Evolutionary conservation across 1,139 yeast genomes (phyloP), one percentile per base, ranked within the genome.

Genomic region (Protomyces macrosporus): DNA sequence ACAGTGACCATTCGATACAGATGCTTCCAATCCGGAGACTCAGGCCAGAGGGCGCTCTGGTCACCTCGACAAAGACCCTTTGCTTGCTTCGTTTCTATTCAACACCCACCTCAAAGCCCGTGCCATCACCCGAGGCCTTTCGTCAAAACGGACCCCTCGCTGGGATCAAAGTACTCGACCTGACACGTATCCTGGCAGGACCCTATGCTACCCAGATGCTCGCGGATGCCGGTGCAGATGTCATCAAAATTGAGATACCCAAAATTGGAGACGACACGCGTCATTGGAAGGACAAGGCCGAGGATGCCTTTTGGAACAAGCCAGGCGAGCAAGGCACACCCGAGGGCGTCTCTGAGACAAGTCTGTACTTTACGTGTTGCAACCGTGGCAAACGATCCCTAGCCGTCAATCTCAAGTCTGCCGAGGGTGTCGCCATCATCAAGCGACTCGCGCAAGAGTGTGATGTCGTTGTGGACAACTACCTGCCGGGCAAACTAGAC

Each of bases 211-310:
- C 79, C 2, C 79, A 76, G 68, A 70, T 77, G 36, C 70, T 77
- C 39, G 80, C 77, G 1, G 53, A 54, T 30, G 34, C 32, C 42
- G 69, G 71, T 6, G 80, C 80, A 16, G 79, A 77, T 37, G 73
- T 77, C 33, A 71, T 77, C 61, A 77, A 77, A 64, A 72, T 77
- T 50, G 80, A 77, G 70, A 79, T 77, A 63, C 80, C 79, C 1
- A 68, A 67, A n/a, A 71, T 78, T 12, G 80, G 80, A 7, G 80
- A 77, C 68, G 80, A 78, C 62, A 77, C 80, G 4, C 70, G 80
- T 50, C 76, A 77, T 6, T 77, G 80, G 80, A 80, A 80, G 9
- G 9, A 66, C 63, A 51, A 63, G 60, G 53, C 36, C 40, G 53
- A 45, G 62, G 32, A 45, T 68, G 61, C 59, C 62, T 36, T 45